Conservation (phyloP, 257 asterid species). For the Lavandula angustifolia region DNA sequence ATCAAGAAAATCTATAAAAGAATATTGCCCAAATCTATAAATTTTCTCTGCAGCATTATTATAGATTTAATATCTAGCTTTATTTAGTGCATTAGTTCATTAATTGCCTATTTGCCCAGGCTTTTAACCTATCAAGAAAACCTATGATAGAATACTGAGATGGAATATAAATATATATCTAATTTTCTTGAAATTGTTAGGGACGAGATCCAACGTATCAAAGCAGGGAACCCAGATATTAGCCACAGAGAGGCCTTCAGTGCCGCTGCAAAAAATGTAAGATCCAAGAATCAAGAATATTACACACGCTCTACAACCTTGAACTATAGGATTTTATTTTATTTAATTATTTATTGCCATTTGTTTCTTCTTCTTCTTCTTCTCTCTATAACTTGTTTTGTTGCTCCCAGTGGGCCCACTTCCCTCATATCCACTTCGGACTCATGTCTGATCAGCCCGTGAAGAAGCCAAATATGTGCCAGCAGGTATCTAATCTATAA, state of each 20-base stretch:
- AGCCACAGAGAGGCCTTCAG: constrained; percentile 99
- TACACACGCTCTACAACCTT: background rate
- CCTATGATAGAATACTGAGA: background rate
- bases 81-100: no score
- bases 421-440: constrained; percentile 99
- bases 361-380: background rate
- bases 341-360: background rate
- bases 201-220: constrained; percentile 99
- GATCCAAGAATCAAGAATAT: constrained; percentile 49
- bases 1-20: constrained; percentile 15
- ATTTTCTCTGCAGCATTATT: no score
- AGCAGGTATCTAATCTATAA: constrained; percentile 61
- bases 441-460: constrained; percentile 99
- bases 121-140: no score
- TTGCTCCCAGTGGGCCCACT: constrained; percentile 93
- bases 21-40: no score
- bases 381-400: constrained; percentile 30
- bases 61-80: no score
- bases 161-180: background rate
- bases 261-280: constrained; percentile 99
- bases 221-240: constrained; percentile 99
- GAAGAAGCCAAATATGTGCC: constrained; percentile 90
- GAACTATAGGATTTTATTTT: constrained; percentile 23
- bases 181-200: constrained; percentile 38
- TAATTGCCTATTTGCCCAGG: no score